Evolutionary conservation across 805 yeast genomes (phyloP), one percentile per base, ranked within the genome.

Genomic region (Cyberlindnera mississippiensis): DNA sequence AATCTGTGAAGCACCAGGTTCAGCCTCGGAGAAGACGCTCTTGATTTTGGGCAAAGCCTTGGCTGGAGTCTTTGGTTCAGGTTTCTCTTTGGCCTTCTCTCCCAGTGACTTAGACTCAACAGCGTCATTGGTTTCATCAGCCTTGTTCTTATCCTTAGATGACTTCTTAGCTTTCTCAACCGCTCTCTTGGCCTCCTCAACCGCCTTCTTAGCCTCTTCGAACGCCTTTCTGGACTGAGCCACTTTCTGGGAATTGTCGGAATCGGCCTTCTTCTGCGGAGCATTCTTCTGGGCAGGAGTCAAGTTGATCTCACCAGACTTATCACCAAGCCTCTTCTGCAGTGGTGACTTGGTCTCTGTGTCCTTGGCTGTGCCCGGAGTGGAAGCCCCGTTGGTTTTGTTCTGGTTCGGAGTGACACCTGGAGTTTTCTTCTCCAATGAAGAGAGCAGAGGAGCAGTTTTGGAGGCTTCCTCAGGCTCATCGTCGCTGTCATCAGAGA

Each of bases 401-500:
- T 8, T 12, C 11, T 19, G n/a, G 5, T 40, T 20, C 9, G 24
- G 24, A 20, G 24, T 20, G 9, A 20, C 24, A 20, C 24, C 24
- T 6, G 24, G 24, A 20, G 24, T 20, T 9, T 20, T 20, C 9
- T 20, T 20, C 24, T 20, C 24, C 24, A 20, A 20, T 20, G 24
- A 9, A 6, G 24, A 9, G 24, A 20, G 24, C 8, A 20, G 24
- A 6, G 24, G 9, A 20, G 24, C 9, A 9, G 24, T 9, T 31
- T 10, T 26, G n/a, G 4, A 8, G 31, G 28, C 11, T 6, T 22
- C 39, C 30, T 31, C 37, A 19, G 26, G 18, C 9, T 12, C 28
- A n/a, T 12, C n/a, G 16, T 37, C 41, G 12, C 36, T 36, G 14
- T 42, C 46, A 15, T 39, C 50, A 9, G 51, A 42, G 44, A 45